Percentiles rank a stretch among this genome's conserved stretches.
Evolutionary conservation across 2,329 filamentous ascomycete species (phyloP).

Genomic region (Lecanicillium sp.): DNA sequence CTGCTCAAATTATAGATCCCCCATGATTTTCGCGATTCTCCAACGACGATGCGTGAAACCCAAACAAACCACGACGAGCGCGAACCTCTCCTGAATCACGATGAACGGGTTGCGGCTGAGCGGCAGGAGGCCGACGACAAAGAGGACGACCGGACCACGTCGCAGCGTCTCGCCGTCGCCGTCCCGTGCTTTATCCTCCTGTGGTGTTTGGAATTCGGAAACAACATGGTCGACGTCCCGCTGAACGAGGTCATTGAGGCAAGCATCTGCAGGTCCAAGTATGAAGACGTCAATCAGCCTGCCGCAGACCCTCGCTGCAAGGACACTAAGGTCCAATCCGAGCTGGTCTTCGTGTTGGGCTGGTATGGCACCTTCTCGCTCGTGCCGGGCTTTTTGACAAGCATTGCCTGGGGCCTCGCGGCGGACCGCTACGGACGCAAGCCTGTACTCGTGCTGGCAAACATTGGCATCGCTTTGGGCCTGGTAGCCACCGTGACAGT

Average conservation of each 20-base stretch:
- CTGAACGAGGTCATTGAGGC: constrained; percentile 8
- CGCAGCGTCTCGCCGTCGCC: not conserved
- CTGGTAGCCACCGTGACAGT: not conserved
- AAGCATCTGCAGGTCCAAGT: constrained; percentile 13
- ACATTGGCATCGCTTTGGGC: constrained; percentile 13
- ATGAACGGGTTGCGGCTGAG: no score
- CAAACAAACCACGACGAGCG: no score
- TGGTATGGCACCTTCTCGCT: constrained; percentile 18
- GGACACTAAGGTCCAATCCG: constrained; percentile 17
- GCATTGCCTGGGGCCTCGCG: constrained; percentile 17
- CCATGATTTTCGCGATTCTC: no score
- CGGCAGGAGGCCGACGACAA: no score
- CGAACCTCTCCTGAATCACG: no score
- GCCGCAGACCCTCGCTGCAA: constrained; percentile 16
- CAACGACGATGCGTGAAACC: no score
- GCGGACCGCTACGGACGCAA: constrained; percentile 18
- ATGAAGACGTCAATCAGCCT: not conserved
- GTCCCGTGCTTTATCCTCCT: not conserved
- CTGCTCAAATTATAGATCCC: no score
- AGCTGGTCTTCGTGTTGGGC: constrained; percentile 17
- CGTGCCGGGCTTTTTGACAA: constrained; percentile 17
- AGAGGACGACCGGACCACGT: constrained; percentile 2
- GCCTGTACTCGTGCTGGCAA: constrained; percentile 15
- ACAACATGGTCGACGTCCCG: not conserved
- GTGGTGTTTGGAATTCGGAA: not conserved